Percentiles rank a stretch among this genome's conserved stretches.
These are phyloP conservation scores for Claviceps sp. DNA, from an alignment of 2,329 filamentous ascomycete genomes.

Conservation along the genomic window DNA sequence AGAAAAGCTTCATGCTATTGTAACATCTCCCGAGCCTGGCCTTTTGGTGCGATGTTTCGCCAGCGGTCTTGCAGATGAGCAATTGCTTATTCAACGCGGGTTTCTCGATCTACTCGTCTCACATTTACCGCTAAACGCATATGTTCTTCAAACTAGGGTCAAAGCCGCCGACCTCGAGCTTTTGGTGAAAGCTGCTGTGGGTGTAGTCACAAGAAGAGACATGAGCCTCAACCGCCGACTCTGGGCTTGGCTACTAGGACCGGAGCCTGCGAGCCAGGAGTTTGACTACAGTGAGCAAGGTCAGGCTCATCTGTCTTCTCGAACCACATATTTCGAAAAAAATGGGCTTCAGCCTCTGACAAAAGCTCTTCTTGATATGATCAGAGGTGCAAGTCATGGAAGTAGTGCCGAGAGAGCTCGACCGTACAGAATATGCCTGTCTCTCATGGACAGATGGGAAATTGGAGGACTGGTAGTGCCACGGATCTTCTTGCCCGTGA, in stretches of 20 bases:
- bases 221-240: slow-evolving; percentile 92
- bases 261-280: slow-evolving; percentile 42
- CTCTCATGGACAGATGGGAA: slow-evolving; percentile 97
- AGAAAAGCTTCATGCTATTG: slow-evolving; percentile 45
- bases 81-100: slow-evolving; percentile 83
- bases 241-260: slow-evolving; percentile 94
- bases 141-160: slow-evolving; percentile 63
- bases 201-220: slow-evolving; percentile 77
- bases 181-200: slow-evolving; percentile 68
- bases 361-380: slow-evolving; percentile 62
- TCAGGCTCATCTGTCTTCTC: slow-evolving; percentile 36
- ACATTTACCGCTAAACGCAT: slow-evolving; percentile 73
- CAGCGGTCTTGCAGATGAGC: slow-evolving; percentile 74
- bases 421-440: slow-evolving; percentile 84
- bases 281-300: slow-evolving; percentile 32
- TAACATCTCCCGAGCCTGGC: slow-evolving; percentile 81
- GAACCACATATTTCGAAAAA: slow-evolving; percentile 70
- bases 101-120: slow-evolving; percentile 88
- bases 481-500: slow-evolving; percentile 73
- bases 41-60: slow-evolving; percentile 84
- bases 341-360: slow-evolving; percentile 65
- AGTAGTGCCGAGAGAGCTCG: slow-evolving; percentile 52
- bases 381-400: slow-evolving; percentile 31
- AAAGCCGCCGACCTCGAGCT: slow-evolving; percentile 66
- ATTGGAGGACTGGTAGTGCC: slow-evolving; percentile 84